Conservation (phyloP, 805 yeast species). For the Candida nonsorbophila region DNA sequence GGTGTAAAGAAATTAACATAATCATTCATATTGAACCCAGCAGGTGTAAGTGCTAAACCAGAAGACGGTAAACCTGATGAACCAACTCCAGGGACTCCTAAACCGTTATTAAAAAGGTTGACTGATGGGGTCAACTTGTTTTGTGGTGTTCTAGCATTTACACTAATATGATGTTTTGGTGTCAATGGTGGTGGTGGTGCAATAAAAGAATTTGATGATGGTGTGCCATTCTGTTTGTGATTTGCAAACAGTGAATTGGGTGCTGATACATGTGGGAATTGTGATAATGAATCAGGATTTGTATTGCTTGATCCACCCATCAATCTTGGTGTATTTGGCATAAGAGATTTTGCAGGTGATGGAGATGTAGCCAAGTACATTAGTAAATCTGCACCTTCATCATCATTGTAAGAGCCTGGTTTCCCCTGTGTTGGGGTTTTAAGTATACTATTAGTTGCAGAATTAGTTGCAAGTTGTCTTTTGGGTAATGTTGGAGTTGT, state of each 20-base stretch:
- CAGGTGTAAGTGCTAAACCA: slow-evolving; percentile 46
- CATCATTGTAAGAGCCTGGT: slow-evolving; percentile 25
- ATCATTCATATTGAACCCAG: slow-evolving; percentile 78
- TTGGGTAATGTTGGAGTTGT: slow-evolving; percentile 27
- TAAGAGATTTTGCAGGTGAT: slow-evolving; percentile 47
- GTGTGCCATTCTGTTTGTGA: slow-evolving; percentile 8
- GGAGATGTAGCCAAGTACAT: slow-evolving; percentile 85
- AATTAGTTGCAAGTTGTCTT: slow-evolving; percentile 13
- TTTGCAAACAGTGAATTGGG: slow-evolving; percentile 18
- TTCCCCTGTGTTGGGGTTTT: slow-evolving; percentile 35
- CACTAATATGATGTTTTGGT: slow-evolving; percentile 29
- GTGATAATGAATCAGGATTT: neutral
- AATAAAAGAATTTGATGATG: slow-evolving; percentile 18
- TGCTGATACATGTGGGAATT: slow-evolving; percentile 9
- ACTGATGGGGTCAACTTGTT: slow-evolving; percentile 37
- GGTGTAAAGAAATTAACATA: slow-evolving; percentile 78
- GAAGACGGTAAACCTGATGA: slow-evolving; percentile 32
- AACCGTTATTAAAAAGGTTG: slow-evolving; percentile 20
- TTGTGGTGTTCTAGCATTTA: slow-evolving; percentile 31
- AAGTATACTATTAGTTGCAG: slow-evolving; percentile 11
- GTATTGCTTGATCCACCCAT: slow-evolving; percentile 1
- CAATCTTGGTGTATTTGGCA: slow-evolving; percentile 24
- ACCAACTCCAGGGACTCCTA: slow-evolving; percentile 5
- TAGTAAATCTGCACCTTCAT: slow-evolving; percentile 77
- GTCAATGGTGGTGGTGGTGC: slow-evolving; percentile 42